Base-by-base conservation (phyloP, 352 stramenopile species). In the Thalassiosira pacifica region DNA sequence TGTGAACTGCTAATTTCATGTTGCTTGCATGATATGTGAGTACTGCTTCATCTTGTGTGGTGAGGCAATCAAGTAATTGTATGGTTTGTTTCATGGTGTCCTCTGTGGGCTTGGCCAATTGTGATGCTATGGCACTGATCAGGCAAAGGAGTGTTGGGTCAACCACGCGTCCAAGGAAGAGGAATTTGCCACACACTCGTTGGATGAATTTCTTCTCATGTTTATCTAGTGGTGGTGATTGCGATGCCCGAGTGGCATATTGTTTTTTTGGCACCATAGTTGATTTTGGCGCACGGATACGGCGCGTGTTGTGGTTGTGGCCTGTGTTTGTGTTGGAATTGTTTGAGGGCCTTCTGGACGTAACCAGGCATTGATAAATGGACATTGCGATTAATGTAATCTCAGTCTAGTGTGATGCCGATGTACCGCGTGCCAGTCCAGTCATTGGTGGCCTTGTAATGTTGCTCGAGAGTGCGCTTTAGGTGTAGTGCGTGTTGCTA, bases 381-480 rank as follows among this genome's bases (percentile, higher is more conserved):
- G 3, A 77, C 26, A 27, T 22, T 61, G 98, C 97, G 34, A 97
- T 42, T 42, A 4, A 42, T n/a, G n/a, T 42, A 42, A 42, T 42
- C 34, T 10, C 34, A 42, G 10, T 65, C 55, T 2, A 52, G 10
- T 29, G 52, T 59, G 31, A 77, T 65, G 11, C 71, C 71, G 34
- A 77, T 71, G 32, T 79, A 87, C 26, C 19, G 24, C 29, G 34
- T 27, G 3, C 67, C 80, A 27, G 63, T 66, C 73, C 73, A 83
- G 26, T 88, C 81, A 18, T 26, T 24, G 19, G 8, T 84, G 37
- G 66, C 26, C 55, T 76, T 63, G 57, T 89, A 89, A n/a, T 68
- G 19, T 66, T 73, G 16, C 8, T 76, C 9, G 19, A 89, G 63
- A 1, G 42, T 65, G n/a, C 59, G 22, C 9, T 84, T 61, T 2